Conservation (phyloP, 1,284 basidiomycete species). For the Ganoderma meredithae region DNA sequence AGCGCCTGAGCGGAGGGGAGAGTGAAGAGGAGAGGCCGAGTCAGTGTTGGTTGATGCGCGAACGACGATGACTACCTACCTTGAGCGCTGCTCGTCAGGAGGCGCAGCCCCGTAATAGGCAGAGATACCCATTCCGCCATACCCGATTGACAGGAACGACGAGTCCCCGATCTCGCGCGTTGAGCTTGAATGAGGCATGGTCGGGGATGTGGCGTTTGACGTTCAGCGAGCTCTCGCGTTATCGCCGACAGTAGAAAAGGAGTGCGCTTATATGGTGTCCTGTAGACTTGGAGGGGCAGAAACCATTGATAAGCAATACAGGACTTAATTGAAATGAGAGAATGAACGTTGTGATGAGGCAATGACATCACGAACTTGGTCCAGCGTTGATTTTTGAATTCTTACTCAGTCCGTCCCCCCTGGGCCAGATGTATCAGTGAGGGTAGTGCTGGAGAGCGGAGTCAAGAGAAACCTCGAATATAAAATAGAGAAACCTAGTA, state of each 20-base stretch:
- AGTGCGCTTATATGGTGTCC: neutral
- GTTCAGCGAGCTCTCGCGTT: neutral
- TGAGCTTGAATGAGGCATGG: neutral
- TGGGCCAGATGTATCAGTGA: no score
- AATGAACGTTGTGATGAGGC: neutral
- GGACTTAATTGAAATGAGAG: neutral
- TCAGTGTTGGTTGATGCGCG: neutral
- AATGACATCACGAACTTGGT: neutral
- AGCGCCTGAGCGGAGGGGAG: conserved; percentile 26
- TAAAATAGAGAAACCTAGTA: no score
- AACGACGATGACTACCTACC: neutral
- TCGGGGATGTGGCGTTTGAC: neutral
- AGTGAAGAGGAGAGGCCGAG: no score
- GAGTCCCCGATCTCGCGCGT: neutral
- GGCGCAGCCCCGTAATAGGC: neutral
- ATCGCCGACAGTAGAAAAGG: neutral
- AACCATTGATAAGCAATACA: neutral
- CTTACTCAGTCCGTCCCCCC: neutral
- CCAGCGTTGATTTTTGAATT: neutral
- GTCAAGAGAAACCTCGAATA: no score
- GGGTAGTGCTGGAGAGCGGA: no score
- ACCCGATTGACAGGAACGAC: neutral
- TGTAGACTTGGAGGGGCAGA: neutral
- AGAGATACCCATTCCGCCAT: neutral
- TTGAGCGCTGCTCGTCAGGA: neutral